phyloP scores from a whole-genome alignment of 1,284 basidiomycete genomes.

The Ustilago lituana region DNA sequence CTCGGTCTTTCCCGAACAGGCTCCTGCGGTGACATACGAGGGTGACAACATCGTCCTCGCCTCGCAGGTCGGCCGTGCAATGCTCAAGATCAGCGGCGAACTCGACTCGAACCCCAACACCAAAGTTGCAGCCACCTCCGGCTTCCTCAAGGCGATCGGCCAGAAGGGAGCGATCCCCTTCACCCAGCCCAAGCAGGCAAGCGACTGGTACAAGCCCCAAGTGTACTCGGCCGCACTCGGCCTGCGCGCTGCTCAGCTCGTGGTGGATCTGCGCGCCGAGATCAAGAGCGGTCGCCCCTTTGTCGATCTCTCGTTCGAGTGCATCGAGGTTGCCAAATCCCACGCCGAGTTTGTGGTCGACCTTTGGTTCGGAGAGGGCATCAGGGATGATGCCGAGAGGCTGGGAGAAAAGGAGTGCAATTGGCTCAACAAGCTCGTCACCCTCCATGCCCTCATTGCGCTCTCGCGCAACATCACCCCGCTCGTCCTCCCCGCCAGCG shows the following conservation, averaged over 20 bases:
- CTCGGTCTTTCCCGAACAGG: constrained; percentile 58
- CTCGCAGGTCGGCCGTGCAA: constrained; percentile 59
- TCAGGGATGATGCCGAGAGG: constrained; percentile 37
- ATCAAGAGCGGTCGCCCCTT: constrained; percentile 48
- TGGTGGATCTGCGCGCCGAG: constrained; percentile 57
- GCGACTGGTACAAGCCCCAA: constrained; percentile 53
- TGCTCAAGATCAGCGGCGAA: constrained; percentile 58
- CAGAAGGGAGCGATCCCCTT: constrained; percentile 43
- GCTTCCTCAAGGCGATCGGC: constrained; percentile 51
- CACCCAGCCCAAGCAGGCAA: constrained; percentile 32
- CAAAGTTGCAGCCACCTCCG: constrained; percentile 50
- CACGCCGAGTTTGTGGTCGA: constrained; percentile 62
- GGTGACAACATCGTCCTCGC: constrained; percentile 63
- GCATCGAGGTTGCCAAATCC: constrained; percentile 58
- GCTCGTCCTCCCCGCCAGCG: constrained; percentile 73
- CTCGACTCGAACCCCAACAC: constrained; percentile 38
- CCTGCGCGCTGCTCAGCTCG: constrained; percentile 54
- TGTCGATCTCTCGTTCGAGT: constrained; percentile 56
- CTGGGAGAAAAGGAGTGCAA: constrained; percentile 35
- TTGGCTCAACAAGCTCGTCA: constrained; percentile 57
- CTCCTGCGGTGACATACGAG: constrained; percentile 67
- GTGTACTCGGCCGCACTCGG: constrained; percentile 54
- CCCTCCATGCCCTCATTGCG: constrained; percentile 50
- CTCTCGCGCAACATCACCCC: constrained; percentile 58
- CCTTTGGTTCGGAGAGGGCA: constrained; percentile 60